These are phyloP conservation scores for Citrus sp. DNA, from an alignment of 345 rosid species.

Conservation along the genomic window DNA sequence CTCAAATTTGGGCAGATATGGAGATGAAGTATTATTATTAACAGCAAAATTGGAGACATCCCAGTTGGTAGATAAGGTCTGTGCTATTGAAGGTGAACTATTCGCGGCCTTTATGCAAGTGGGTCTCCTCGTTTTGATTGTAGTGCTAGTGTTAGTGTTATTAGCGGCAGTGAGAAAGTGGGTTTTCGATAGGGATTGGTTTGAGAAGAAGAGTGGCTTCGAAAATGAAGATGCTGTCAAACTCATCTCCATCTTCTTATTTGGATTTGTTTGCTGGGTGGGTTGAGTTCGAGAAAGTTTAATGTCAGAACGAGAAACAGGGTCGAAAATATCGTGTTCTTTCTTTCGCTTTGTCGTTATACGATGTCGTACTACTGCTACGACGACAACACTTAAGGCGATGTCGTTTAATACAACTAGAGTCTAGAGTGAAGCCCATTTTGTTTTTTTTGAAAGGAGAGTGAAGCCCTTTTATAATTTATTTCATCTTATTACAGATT, in stretches of 20 bases:
- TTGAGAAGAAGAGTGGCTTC: constrained; percentile 26
- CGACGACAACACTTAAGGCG: not conserved
- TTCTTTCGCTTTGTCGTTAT: not conserved
- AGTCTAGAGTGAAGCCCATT: not conserved
- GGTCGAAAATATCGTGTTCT: not conserved
- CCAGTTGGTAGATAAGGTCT: constrained; percentile 66
- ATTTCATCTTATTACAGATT: no score
- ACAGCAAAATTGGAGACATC: constrained; percentile 41
- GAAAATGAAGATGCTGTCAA: constrained; percentile 24
- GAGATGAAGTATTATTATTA: constrained; percentile 34
- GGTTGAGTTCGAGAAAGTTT: not conserved
- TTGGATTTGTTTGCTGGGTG: not conserved
- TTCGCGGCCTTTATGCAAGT: constrained; percentile 37
- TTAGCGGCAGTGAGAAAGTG: constrained; percentile 14
- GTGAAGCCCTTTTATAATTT: no score
- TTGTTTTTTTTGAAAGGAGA: no score
- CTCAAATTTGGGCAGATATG: constrained; percentile 68
- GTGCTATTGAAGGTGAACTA: constrained; percentile 28
- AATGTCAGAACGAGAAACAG: not conserved
- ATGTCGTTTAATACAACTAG: not conserved
- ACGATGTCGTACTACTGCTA: not conserved
- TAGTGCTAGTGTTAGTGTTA: not conserved
- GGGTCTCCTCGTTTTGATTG: constrained; percentile 22
- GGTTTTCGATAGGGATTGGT: constrained; percentile 15
- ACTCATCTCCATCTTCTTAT: constrained; percentile 33